phyloP scores from a whole-genome alignment of 371 early-diverging fungal species.

The Syncephalastrum racemosum region DNA sequence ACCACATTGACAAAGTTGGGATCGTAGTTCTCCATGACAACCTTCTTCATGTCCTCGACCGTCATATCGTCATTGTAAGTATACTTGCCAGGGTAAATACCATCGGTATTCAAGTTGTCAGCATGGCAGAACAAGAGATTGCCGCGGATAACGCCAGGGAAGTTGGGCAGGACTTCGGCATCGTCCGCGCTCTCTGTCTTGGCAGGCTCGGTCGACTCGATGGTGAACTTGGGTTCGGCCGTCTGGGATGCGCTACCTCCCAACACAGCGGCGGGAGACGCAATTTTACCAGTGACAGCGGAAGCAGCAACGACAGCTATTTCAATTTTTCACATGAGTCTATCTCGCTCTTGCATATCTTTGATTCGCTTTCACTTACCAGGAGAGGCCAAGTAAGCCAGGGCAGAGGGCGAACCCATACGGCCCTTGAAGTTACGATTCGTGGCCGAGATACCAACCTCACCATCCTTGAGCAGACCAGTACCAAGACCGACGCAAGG shows the following conservation, averaged over 20 bases:
- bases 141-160: slow-evolving; percentile 72
- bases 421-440: slow-evolving; percentile 98
- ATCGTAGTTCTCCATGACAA: slow-evolving; percentile 98
- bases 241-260: slow-evolving; percentile 11
- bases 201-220: slow-evolving; percentile 12
- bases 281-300: slow-evolving; percentile 79
- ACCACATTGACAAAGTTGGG: slow-evolving; percentile 74
- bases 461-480: slow-evolving; percentile 89
- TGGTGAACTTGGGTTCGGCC: slow-evolving; percentile 21
- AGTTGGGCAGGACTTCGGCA: slow-evolving; percentile 61
- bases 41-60: slow-evolving; percentile 82
- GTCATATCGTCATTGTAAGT: slow-evolving; percentile 94
- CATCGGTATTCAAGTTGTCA: slow-evolving; percentile 96
- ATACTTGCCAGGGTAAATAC: slow-evolving; percentile 95
- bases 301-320: slow-evolving; percentile 88
- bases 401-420: slow-evolving; percentile 91
- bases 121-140: slow-evolving; percentile 83
- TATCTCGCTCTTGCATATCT: too few species aligned
- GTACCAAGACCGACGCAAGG: slow-evolving; percentile 93
- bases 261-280: slow-evolving; percentile 54
- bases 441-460: slow-evolving; percentile 95
- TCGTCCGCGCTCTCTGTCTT: slow-evolving; percentile 21
- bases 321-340: background rate
- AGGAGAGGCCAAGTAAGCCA: slow-evolving; percentile 92
- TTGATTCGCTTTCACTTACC: slow-evolving; percentile 16